Conservation (phyloP, 1,139 yeast species). For the Lodderomyces beijingensis region DNA sequence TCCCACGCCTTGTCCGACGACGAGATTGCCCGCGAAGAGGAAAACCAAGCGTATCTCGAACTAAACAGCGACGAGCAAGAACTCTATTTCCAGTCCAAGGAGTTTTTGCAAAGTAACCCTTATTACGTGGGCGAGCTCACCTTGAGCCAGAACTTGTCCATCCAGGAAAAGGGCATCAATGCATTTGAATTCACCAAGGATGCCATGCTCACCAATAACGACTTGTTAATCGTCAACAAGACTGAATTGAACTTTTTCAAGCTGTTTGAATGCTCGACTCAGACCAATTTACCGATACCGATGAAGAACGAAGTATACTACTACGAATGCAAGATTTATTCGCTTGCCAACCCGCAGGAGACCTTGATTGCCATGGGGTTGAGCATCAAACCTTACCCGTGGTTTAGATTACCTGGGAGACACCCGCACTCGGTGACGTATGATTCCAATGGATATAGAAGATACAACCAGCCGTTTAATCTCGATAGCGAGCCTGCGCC, state of each 20-base stretch:
- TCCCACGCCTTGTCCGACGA: conserved; percentile 34
- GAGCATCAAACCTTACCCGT: conserved; percentile 51
- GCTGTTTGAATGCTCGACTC: conserved; percentile 70
- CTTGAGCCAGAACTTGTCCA: conserved; percentile 50
- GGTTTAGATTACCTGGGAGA: conserved; percentile 57
- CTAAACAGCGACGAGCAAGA: conserved; percentile 74
- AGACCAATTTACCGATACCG: conserved; percentile 86
- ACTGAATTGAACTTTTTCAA: conserved; percentile 73
- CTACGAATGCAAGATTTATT: conserved; percentile 69
- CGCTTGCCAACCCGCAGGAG: conserved; percentile 52
- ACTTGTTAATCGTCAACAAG: conserved; percentile 60
- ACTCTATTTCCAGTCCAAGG: conserved; percentile 68
- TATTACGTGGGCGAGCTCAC: conserved; percentile 42
- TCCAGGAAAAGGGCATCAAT: conserved; percentile 86
- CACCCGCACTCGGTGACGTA: conserved; percentile 47
- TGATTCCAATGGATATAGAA: conserved; percentile 50
- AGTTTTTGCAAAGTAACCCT: conserved; percentile 53
- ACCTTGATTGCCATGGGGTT: conserved; percentile 44
- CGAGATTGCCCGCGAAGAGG: conserved; percentile 59
- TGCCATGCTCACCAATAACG: conserved; percentile 53
- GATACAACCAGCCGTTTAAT: conserved; percentile 49
- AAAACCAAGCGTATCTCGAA: conserved; percentile 53
- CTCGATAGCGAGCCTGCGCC: conserved; percentile 27
- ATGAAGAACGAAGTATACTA: conserved; percentile 83
- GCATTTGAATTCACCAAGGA: conserved; percentile 93